A percentile compares a stretch with the other conserved stretches of the same genome.
Evolutionary conservation across 106 monocot genomes (phyloP).

Genomic region (Platanthera zijinensis): DNA sequence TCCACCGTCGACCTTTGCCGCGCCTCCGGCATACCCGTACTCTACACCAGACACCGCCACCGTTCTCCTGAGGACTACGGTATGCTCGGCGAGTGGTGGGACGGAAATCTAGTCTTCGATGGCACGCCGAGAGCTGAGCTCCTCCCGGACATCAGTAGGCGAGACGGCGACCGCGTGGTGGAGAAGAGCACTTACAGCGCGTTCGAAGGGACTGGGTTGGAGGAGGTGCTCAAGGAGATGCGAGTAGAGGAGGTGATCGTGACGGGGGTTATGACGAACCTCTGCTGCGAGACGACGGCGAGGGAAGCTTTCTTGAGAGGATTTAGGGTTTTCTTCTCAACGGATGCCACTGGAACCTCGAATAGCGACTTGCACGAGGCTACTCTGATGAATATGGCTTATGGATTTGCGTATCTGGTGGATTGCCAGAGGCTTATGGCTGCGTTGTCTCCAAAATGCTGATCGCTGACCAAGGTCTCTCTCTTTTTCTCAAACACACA

Average conservation of each 20-base stretch:
- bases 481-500: background rate
- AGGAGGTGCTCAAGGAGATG: conserved; percentile 42
- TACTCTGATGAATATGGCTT: conserved; percentile 70
- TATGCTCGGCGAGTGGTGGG: conserved; percentile 80
- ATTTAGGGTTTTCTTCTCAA: conserved; percentile 84
- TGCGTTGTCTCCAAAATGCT: conserved; percentile 7
- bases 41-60: conserved; percentile 74
- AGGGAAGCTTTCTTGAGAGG: conserved; percentile 78
- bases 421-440: conserved; percentile 37
- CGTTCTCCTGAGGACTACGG: conserved; percentile 26
- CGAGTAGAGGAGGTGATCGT: conserved; percentile 75
- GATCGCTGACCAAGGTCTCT: background rate
- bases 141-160: conserved; percentile 28
- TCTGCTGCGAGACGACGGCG: conserved; percentile 87
- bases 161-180: conserved; percentile 33
- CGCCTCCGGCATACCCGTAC: conserved; percentile 32
- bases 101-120: conserved; percentile 35
- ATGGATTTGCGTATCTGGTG: conserved; percentile 78
- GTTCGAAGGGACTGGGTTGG: conserved; percentile 50
- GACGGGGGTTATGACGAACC: conserved; percentile 77
- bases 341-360: conserved; percentile 56
- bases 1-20: conserved; percentile 55
- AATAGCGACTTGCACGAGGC: conserved; percentile 61
- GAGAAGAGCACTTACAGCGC: conserved; percentile 83
- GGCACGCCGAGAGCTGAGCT: conserved; percentile 45